These are phyloP conservation scores for Phialocephala sp. DNA, from an alignment of 2,329 filamentous ascomycete genomes.

Conservation along the genomic window DNA sequence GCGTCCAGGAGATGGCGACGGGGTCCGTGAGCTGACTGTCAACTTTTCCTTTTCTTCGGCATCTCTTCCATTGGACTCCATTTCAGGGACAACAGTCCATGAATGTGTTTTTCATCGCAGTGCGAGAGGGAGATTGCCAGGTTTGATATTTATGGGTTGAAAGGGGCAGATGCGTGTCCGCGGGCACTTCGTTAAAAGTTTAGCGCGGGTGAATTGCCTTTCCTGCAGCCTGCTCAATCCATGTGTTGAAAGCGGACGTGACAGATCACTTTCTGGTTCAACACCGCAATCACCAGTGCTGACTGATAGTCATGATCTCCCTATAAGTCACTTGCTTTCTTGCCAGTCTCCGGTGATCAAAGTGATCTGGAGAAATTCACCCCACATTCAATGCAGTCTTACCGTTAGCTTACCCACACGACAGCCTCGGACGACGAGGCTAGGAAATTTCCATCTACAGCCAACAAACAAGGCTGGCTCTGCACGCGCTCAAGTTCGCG, in stretches of 20 bases:
- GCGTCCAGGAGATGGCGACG: constrained; percentile 17
- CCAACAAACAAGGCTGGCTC: constrained; percentile 15
- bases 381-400: background rate
- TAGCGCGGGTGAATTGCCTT: constrained; percentile 8
- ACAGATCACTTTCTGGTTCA: constrained; percentile 3
- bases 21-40: constrained; percentile 16
- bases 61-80: constrained; percentile 38
- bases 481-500: background rate
- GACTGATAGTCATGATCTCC: constrained; percentile 19
- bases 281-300: constrained; percentile 19
- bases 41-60: constrained; percentile 28
- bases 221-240: constrained; percentile 15
- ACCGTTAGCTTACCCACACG: background rate
- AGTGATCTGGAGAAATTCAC: background rate
- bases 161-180: constrained; percentile 3
- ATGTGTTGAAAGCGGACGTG: background rate
- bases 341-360: background rate
- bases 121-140: constrained; percentile 14
- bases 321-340: constrained; percentile 7
- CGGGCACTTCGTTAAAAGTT: constrained; percentile 7
- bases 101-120: constrained; percentile 32
- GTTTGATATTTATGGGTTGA: constrained; percentile 12
- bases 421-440: constrained; percentile 27
- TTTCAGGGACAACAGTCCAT: constrained; percentile 38
- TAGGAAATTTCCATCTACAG: constrained; percentile 14